Conservation (phyloP, 2,329 filamentous ascomycete species). For the Aspergillus sp. region DNA sequence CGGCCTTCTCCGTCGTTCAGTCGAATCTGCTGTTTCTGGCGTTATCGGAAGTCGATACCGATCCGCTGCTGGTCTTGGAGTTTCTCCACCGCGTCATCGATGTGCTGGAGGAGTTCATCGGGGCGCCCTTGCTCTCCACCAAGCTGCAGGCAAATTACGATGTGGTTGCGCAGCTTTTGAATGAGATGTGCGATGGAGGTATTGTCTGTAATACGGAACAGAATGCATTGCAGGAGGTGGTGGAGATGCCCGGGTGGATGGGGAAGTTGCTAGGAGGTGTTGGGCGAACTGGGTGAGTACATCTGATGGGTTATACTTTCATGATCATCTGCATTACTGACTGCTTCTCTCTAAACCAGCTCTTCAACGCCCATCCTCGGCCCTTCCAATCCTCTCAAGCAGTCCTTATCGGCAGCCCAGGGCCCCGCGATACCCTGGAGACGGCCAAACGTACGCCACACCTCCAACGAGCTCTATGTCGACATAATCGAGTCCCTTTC, state of each 20-base stretch:
- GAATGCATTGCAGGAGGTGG: slow-evolving; percentile 85
- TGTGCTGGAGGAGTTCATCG: slow-evolving; percentile 90
- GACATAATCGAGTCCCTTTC: slow-evolving; percentile 89
- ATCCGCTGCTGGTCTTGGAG: slow-evolving; percentile 86
- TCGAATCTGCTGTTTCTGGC: slow-evolving; percentile 83
- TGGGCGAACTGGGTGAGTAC: slow-evolving; percentile 68
- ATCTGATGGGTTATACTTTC: background rate
- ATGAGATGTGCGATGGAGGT: slow-evolving; percentile 95
- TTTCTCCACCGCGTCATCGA: slow-evolving; percentile 93
- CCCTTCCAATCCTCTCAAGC: slow-evolving; percentile 40
- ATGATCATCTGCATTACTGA: background rate
- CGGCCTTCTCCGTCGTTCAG: slow-evolving; percentile 85
- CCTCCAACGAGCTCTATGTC: slow-evolving; percentile 94
- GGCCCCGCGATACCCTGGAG: slow-evolving; percentile 76
- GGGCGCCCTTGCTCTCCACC: slow-evolving; percentile 76
- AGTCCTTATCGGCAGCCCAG: slow-evolving; percentile 37
- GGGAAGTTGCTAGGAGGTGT: slow-evolving; percentile 87
- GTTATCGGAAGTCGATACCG: slow-evolving; percentile 80
- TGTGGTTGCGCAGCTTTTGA: slow-evolving; percentile 86
- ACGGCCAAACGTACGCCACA: slow-evolving; percentile 87
- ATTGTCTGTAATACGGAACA: slow-evolving; percentile 87
- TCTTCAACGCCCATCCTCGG: slow-evolving; percentile 43
- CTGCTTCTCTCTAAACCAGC: slow-evolving; percentile 8
- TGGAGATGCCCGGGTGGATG: slow-evolving; percentile 88
- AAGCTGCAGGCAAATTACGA: slow-evolving; percentile 92